Base-by-base conservation (phyloP, 148 eudicot species). In the Rhododendron kiyosumense region DNA sequence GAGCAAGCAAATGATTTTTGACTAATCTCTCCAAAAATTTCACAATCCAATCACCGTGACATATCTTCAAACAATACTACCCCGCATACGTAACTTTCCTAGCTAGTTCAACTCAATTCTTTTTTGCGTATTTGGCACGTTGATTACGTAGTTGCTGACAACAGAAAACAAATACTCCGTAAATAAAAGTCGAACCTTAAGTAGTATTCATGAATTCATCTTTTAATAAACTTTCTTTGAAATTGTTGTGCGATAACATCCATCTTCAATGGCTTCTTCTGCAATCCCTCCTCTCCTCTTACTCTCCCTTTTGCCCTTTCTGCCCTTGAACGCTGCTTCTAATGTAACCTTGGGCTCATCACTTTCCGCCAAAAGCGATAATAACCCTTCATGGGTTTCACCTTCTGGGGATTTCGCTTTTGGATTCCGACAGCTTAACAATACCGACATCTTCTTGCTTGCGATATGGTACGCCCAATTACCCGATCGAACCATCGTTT, bases 351-450 rank as follows among this genome's bases (percentile, higher is more conserved):
- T 81, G 20, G 22, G 46, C 71, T 54, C 83, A 9, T 81, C 83
- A 18, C 83, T 81, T 18, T 81, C 84, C 5, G 6, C 49, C 18
- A 36, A 51, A 1, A 3, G 20, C 5, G 7, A 41, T 41, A 48
- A 30, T 69, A 38, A 22, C 34, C n/a, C 11, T 61, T 63, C 84
- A 1, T 63, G 84, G 84, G 41, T 59, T 63, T 82, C 84, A 0
- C 75, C 84, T 82, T 82, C 84, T 2, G 84, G 51, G 22, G 84
- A 38, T 2, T 82, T 82, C 2, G 52, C 74, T 82, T 81, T 82
- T 18, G 84, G 84, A 24, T 82, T 82, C 43, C 38, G 34, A 1
- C 84, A 61, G 5, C 32, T 61, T 12, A 41, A 61, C 49, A 30
- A 71, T 71, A 30, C 38, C 36, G 14, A 63, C 49, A 36, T 36